Conservation (phyloP, 148 eudicot species). For the Salicornia ramosissima region DNA sequence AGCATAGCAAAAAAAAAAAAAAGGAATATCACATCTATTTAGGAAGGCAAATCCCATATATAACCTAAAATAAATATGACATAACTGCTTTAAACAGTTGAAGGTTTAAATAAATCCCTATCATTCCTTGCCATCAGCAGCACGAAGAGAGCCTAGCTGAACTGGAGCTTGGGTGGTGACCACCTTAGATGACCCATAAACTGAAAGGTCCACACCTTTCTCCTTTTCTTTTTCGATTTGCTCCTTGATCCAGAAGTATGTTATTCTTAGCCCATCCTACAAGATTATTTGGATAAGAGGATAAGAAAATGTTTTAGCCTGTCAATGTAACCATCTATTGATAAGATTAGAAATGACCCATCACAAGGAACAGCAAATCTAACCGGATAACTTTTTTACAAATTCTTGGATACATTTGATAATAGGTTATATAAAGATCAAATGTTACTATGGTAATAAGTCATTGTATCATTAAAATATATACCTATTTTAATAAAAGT, state of each 20-base stretch:
- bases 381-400: too few relatives aligned
- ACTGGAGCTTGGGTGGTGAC: slow-evolving; percentile 95
- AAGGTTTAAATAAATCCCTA: neutral
- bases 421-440: too few relatives aligned
- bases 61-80: too few relatives aligned
- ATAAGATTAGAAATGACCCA: neutral
- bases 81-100: slow-evolving; percentile 11
- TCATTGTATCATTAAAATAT: too few relatives aligned
- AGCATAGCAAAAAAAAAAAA: neutral
- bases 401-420: too few relatives aligned
- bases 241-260: slow-evolving; percentile 94
- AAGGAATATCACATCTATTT: slow-evolving; percentile 10
- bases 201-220: slow-evolving; percentile 53
- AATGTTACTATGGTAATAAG: too few relatives aligned
- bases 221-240: slow-evolving; percentile 88
- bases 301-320: neutral
- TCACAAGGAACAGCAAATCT: too few relatives aligned
- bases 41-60: slow-evolving; percentile 4
- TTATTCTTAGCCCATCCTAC: slow-evolving; percentile 90
- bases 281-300: neutral
- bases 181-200: slow-evolving; percentile 88
- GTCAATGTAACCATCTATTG: neutral
- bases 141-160: slow-evolving; percentile 88
- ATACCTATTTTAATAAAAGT: too few relatives aligned
- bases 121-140: slow-evolving; percentile 94